Conservation (phyloP, 1,284 basidiomycete genomes). For the Rhodofomes roseus region DNA sequence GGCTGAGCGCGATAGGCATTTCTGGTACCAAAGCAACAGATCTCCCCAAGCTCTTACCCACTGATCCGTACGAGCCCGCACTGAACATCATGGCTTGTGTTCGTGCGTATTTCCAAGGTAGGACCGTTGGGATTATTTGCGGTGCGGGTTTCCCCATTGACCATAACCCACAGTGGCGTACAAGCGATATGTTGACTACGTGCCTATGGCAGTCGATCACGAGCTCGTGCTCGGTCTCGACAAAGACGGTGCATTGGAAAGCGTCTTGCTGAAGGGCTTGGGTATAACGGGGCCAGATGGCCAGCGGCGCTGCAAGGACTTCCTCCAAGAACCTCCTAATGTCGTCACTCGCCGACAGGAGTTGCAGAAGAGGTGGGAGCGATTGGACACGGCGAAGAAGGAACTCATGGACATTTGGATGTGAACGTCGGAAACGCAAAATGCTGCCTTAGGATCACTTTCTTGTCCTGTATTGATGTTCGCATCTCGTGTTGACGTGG, state of each 20-base stretch:
- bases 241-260: constrained; percentile 35
- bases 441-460: too few species aligned
- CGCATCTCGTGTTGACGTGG: too few species aligned
- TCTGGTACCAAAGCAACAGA: constrained; percentile 35
- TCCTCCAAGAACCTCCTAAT: constrained; percentile 49
- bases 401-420: constrained; percentile 8
- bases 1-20: constrained; percentile 44
- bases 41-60: constrained; percentile 47
- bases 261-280: constrained; percentile 41
- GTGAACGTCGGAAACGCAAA: not conserved
- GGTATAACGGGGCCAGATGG: constrained; percentile 26
- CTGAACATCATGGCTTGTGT: constrained; percentile 66
- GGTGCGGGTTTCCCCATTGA: not conserved
- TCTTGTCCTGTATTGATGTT: too few species aligned
- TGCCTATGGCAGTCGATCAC: constrained; percentile 60
- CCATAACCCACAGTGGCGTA: constrained; percentile 47
- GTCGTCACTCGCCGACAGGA: constrained; percentile 45
- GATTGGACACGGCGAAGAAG: constrained; percentile 43
- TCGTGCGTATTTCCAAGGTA: constrained; percentile 71
- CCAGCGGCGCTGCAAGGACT: constrained; percentile 39
- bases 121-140: not conserved
- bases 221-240: constrained; percentile 47
- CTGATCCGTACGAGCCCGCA: constrained; percentile 52
- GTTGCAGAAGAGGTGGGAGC: constrained; percentile 46
- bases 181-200: constrained; percentile 61